These are phyloP conservation scores for Saussurea involucrata DNA, from an alignment of 129 eudicot species.

Conservation along the genomic window DNA sequence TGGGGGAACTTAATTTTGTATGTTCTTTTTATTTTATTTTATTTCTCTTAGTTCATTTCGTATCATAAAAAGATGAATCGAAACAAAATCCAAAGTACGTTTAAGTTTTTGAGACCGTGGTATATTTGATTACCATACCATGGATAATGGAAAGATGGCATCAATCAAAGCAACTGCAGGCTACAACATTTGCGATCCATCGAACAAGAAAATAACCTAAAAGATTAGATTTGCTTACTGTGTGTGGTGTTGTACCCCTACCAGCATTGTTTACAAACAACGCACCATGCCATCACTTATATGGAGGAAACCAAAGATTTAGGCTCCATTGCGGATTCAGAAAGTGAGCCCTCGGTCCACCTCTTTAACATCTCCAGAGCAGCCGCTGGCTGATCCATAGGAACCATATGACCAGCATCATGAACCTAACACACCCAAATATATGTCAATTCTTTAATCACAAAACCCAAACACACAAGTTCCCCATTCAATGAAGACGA, in stretches of 20 bases:
- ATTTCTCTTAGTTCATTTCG: too few species aligned
- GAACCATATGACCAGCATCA: conserved; percentile 80
- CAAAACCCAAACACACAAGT: not conserved
- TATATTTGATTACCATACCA: not conserved
- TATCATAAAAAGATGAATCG: not conserved
- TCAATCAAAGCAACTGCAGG: not conserved
- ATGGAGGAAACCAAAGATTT: conserved; percentile 6
- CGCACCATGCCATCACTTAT: not conserved
- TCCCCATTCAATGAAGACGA: too few species aligned
- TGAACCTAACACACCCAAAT: conserved; percentile 20
- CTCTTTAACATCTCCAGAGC: conserved; percentile 68
- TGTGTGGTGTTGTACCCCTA: too few species aligned
- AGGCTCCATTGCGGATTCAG: conserved; percentile 7
- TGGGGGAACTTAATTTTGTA: not conserved
- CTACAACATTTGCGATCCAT: conserved; percentile 13
- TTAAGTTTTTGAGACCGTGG: not conserved
- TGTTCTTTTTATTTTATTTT: too few species aligned
- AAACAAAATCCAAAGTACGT: not conserved
- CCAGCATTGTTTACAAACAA: conserved; percentile 19
- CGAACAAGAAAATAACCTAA: not conserved
- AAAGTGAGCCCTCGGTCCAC: conserved; percentile 42
- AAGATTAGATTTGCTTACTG: not conserved
- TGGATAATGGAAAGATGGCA: not conserved
- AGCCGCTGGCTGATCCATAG: conserved; percentile 79
- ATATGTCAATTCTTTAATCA: not conserved